Evolutionary conservation across 75 land plant species (phyloP), one percentile per base, ranked within the genome.

Genomic region (Adiantum capillusveneris): DNA sequence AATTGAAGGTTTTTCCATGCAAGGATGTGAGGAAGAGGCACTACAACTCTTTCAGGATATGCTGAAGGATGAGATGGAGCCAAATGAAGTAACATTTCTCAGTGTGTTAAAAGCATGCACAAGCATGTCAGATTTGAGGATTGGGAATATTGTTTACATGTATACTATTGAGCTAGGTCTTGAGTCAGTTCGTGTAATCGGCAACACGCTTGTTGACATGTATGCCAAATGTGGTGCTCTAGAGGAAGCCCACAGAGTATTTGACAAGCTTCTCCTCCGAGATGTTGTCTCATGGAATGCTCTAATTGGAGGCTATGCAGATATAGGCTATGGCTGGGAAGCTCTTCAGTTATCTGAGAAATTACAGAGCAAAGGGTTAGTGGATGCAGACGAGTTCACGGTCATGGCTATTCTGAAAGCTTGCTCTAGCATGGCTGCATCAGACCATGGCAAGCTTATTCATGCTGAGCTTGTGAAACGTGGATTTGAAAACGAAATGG

Each of bases 391-490:
- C 14, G 24, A 49, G 20, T 36, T 31, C n/a, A 19, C 63, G 16
- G 13, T 60, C 28, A 2, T 42, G 63, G 25, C 31, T 22, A 29
- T 60, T 27, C 13, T 60, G 18, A 60, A 60, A 29, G 63, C 50
- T 42, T 60, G 63, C 16, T 17, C 31, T 3, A 11, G 31, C 57
- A 20, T 55, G 29, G 57, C n/a, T 26, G 17, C 18, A 17, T 28
- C 49, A 30, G 27, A 60, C 27, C 49, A 49, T 27, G 63, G 49
- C 27, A 60, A 29, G 49, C 44, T 43, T 27, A 53, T 31, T 53
- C 65, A 53, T 34, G 30, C 79, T 64, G 21, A 75, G 65, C 56
- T 72, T 80, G 36, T 78, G 74, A 14, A 76, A 76, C 56, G 63
- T 80, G 12, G 69, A 31, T 7, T 62, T 29, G 64, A 27, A 18